A percentile compares a stretch with the other conserved stretches of the same genome.
These are phyloP conservation scores for Candida takata DNA, from an alignment of 805 yeast genomes.

Conservation along the genomic window DNA sequence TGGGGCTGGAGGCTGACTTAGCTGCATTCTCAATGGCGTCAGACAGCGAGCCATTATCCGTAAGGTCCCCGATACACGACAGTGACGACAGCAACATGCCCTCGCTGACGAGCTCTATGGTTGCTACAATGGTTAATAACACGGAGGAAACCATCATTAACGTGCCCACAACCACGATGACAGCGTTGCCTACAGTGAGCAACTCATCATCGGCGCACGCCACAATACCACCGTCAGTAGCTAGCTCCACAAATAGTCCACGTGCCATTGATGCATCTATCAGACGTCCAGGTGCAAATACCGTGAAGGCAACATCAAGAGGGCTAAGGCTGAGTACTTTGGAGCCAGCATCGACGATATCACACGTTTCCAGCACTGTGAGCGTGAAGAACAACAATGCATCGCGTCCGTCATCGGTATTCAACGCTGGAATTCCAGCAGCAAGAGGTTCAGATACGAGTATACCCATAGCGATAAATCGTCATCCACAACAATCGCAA, in stretches of 20 bases:
- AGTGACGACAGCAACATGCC: neutral
- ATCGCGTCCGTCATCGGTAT: slow-evolving; percentile 18
- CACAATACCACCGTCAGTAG: slow-evolving; percentile 2
- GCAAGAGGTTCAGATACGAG: slow-evolving; percentile 8
- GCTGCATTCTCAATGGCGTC: no score
- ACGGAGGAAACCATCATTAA: slow-evolving; percentile 1
- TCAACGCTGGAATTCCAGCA: slow-evolving; percentile 11
- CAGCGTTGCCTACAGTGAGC: neutral
- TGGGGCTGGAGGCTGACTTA: no score
- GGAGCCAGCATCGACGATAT: slow-evolving; percentile 16
- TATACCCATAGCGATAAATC: slow-evolving; percentile 16
- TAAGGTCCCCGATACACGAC: neutral
- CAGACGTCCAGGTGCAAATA: slow-evolving; percentile 2
- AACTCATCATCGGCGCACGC: slow-evolving; percentile 4
- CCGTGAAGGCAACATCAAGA: slow-evolving; percentile 15
- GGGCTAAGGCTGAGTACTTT: slow-evolving; percentile 19
- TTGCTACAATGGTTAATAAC: neutral
- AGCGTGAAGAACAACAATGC: slow-evolving; percentile 14
- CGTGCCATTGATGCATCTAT: neutral
- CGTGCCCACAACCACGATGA: neutral
- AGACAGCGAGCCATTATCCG: no score
- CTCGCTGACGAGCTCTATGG: neutral
- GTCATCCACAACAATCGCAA: slow-evolving; percentile 11
- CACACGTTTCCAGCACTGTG: slow-evolving; percentile 15
- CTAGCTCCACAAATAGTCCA: slow-evolving; percentile 3